Evolutionary conservation across 2,329 filamentous ascomycete species (phyloP), one percentile per base, ranked within the genome.

Genomic region (Ceratocystis ficicola): DNA sequence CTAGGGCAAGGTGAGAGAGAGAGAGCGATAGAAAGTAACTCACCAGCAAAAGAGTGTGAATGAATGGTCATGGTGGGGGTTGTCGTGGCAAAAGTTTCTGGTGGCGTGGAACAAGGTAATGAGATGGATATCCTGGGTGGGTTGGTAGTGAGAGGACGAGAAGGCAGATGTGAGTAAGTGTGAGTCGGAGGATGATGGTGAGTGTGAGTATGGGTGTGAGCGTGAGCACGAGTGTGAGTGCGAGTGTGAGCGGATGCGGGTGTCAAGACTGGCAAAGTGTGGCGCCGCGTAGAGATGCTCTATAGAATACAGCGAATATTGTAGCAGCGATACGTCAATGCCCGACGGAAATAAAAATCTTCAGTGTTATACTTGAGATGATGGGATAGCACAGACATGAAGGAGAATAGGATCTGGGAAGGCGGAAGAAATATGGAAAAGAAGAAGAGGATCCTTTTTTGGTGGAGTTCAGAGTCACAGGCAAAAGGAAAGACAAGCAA

Each of bases 1-100:
- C 36, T 50, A 36, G 36, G 20, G 15, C 70, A 44, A 72, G 71
- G 15, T 73, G 74, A 1, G 74, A 75, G 68, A 41, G 68, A 41
- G 36, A 41, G 3, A 1, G 36, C 36, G 72, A 76, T 30, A 75
- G 75, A 30, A 77, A 65, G 32, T 74, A 36, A 20, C 20, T 52
- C 36, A 60, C 63, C 36, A 28, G 55, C 10, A 22, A 62, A 20
- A 25, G 55, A 44, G 41, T 50, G 41, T 7, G 62, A 32, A 30
- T 64, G 46, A 8, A 20, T 55, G 50, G 64, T 62, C 64, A 65
- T 65, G 44, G 25, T 61, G 48, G 4, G n/a, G 41, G 55, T 6
- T 59, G 25, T 59, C 17, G 55, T 32, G 28, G 15, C 10, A 52
- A 52, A 52, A 52, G 48, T n/a, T 25, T 10, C 36, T 41, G 36